Conservation (phyloP, 331 rosid genomes). For the Quercus lobata region DNA sequence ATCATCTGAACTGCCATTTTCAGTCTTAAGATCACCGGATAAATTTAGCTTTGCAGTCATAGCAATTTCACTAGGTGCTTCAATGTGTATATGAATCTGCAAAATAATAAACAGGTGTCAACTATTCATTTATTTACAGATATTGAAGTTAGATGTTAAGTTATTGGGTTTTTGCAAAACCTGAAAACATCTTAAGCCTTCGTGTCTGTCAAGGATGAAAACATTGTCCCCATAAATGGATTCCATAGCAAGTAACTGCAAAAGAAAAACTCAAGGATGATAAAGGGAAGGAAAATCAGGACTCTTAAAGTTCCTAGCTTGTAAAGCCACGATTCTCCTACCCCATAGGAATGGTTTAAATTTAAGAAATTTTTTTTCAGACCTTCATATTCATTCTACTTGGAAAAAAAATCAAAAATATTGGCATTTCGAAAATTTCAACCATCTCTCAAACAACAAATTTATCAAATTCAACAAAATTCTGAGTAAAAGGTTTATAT, state of each 20-base stretch:
- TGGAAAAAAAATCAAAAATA: neutral
- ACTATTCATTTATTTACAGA: neutral
- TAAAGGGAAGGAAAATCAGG: neutral
- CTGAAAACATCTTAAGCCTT: constrained; percentile 66
- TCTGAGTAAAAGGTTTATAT: neutral
- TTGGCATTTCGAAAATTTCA: neutral
- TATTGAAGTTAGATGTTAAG: constrained; percentile 2
- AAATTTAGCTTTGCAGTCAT: constrained; percentile 56
- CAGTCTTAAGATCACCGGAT: constrained; percentile 22
- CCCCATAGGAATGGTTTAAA: neutral
- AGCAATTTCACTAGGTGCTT: constrained; percentile 46
- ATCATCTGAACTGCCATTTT: constrained; percentile 28
- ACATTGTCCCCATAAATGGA: constrained; percentile 77
- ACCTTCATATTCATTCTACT: neutral
- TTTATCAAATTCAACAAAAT: neutral
- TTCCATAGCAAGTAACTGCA: constrained; percentile 81
- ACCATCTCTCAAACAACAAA: neutral
- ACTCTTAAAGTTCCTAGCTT: neutral
- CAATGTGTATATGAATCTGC: constrained; percentile 59
- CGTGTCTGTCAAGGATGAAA: constrained; percentile 45
- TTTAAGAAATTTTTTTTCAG: neutral
- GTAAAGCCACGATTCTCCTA: neutral
- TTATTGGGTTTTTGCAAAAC: constrained; percentile 37
- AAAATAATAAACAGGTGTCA: neutral
- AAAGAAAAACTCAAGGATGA: constrained; percentile 25